Evolutionary conservation across 1,284 basidiomycete genomes (phyloP).

Genomic region (Cryptococcus maquisensis): DNA sequence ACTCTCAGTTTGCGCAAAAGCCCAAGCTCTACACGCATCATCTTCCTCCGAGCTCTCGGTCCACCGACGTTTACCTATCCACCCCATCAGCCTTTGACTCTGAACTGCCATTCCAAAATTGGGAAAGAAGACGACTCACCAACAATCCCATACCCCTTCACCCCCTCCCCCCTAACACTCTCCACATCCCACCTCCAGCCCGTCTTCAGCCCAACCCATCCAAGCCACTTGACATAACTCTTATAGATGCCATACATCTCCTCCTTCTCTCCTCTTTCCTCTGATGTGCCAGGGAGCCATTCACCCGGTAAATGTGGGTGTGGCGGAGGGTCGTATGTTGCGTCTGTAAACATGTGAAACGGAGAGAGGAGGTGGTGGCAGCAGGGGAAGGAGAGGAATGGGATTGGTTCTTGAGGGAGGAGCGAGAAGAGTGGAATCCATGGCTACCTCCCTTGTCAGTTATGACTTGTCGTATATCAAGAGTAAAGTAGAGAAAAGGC

Average conservation of each 20-base stretch:
- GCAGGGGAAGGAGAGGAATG: slow-evolving; percentile 87
- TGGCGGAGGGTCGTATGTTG: slow-evolving; percentile 37
- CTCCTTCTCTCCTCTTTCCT: slow-evolving; percentile 57
- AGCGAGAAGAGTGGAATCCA: slow-evolving; percentile 71
- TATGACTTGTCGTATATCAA: neutral
- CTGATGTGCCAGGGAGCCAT: slow-evolving; percentile 46
- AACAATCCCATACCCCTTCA: slow-evolving; percentile 85
- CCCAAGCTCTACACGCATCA: slow-evolving; percentile 35
- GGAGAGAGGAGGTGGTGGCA: slow-evolving; percentile 57
- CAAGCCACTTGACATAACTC: slow-evolving; percentile 76
- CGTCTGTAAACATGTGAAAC: slow-evolving; percentile 24
- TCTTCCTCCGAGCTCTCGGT: slow-evolving; percentile 23
- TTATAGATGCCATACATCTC: slow-evolving; percentile 60
- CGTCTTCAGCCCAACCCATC: slow-evolving; percentile 61
- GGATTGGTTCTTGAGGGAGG: slow-evolving; percentile 59
- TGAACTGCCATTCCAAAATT: neutral
- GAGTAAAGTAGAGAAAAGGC: slow-evolving; percentile 6
- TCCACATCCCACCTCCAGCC: slow-evolving; percentile 88
- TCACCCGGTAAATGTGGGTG: slow-evolving; percentile 45
- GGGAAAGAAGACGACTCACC: too few relatives aligned
- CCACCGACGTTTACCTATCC: slow-evolving; percentile 36
- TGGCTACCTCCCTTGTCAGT: slow-evolving; percentile 49
- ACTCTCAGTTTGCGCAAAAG: slow-evolving; percentile 35
- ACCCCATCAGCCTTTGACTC: neutral
- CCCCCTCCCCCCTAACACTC: slow-evolving; percentile 80